Conservation (phyloP, 345 rosid species). For the Reutealis trisperma region DNA sequence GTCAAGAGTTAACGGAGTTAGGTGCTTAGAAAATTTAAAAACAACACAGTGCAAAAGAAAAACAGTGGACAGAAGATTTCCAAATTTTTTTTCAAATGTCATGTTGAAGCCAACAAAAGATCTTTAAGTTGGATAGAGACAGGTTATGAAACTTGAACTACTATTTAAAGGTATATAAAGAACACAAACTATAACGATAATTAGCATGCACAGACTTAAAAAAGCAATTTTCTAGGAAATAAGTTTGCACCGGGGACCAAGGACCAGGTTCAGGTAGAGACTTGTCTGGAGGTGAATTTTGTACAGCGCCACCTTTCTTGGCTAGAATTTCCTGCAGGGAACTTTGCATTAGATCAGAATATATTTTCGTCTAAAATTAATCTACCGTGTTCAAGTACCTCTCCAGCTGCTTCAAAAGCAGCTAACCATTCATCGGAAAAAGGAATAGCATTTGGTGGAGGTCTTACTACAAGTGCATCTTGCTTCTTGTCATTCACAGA, state of each 20-base stretch:
- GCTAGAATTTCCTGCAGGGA: conserved; percentile 68
- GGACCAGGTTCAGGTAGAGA: conserved; percentile 74
- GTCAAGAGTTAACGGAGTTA: too few species aligned
- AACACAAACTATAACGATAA: not conserved
- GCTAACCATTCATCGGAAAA: conserved; percentile 97
- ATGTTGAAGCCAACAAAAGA: too few species aligned
- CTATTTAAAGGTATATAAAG: not conserved
- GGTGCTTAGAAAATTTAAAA: too few species aligned
- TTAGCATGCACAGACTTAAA: not conserved
- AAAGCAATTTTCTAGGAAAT: not conserved
- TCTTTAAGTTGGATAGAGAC: not conserved
- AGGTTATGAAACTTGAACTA: not conserved
- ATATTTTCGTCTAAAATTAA: not conserved
- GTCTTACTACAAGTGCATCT: conserved; percentile 47
- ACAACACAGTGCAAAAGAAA: too few species aligned
- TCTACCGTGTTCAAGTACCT: conserved; percentile 47
- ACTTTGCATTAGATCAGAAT: conserved; percentile 16
- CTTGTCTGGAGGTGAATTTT: conserved; percentile 82
- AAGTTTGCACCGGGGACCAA: conserved; percentile 82
- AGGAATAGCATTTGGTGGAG: conserved; percentile 65
- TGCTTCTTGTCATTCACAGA: conserved; percentile 42
- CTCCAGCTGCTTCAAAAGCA: conserved; percentile 92
- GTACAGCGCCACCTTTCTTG: conserved; percentile 82
- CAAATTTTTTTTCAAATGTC: too few species aligned
- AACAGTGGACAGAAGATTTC: too few species aligned